These are phyloP conservation scores for Fonticula alba DNA, from an alignment of 78 protist genomes.

Conservation along the genomic window DNA sequence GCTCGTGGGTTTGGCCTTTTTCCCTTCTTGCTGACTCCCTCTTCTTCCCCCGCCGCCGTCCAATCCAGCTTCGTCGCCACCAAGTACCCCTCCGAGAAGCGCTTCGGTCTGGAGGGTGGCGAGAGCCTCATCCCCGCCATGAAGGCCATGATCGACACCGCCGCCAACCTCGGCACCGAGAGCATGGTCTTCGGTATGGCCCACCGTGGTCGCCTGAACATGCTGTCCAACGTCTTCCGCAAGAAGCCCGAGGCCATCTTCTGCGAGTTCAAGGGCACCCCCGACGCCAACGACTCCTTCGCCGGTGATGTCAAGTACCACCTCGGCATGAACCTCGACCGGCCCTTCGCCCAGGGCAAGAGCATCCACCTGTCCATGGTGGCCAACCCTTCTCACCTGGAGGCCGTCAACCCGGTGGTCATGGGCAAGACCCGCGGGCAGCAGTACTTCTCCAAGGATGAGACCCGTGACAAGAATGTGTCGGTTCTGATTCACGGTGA, in stretches of 20 bases:
- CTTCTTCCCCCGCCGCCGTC: neutral
- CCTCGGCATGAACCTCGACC: conserved; percentile 57
- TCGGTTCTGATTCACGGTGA: conserved; percentile 78
- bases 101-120: conserved; percentile 88
- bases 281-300: conserved; percentile 5
- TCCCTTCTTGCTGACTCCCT: neutral
- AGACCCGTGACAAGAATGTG: conserved; percentile 14
- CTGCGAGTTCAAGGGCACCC: conserved; percentile 62
- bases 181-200: conserved; percentile 84
- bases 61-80: conserved; percentile 17
- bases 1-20: neutral
- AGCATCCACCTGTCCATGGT: conserved; percentile 52
- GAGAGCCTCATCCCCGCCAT: conserved; percentile 67
- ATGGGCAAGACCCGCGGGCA: conserved; percentile 81
- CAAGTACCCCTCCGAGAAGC: conserved; percentile 40
- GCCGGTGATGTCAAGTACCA: conserved; percentile 95
- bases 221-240: conserved; percentile 64
- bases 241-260: conserved; percentile 72
- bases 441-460: conserved; percentile 38
- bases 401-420: conserved; percentile 82
- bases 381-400: conserved; percentile 94
- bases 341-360: conserved; percentile 8
- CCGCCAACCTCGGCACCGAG: conserved; percentile 55
- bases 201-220: conserved; percentile 82
- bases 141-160: conserved; percentile 50